Percentiles rank a stretch among this genome's conserved stretches.
These are phyloP conservation scores for Candida mesenterica DNA, from an alignment of 1,139 yeast genomes.

Conservation along the genomic window DNA sequence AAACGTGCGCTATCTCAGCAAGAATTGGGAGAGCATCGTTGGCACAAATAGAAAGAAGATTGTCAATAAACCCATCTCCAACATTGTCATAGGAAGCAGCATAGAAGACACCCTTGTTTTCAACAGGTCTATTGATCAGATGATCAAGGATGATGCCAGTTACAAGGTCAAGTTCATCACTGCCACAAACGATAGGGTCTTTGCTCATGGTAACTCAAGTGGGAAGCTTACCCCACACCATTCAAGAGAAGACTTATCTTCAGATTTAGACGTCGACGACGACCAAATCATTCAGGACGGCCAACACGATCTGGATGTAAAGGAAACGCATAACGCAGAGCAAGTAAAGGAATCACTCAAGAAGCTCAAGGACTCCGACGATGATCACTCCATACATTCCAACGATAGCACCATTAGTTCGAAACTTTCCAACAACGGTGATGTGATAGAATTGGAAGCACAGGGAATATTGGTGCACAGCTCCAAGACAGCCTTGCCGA, in stretches of 20 bases:
- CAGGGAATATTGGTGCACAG: slow-evolving; percentile 93
- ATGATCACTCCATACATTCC: slow-evolving; percentile 4
- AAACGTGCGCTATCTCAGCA: slow-evolving; percentile 67
- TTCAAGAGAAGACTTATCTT: slow-evolving; percentile 14
- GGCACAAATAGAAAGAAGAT: slow-evolving; percentile 63
- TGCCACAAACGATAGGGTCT: slow-evolving; percentile 38
- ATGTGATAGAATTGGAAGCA: slow-evolving; percentile 76
- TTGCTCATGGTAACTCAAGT: slow-evolving; percentile 10
- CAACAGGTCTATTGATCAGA: slow-evolving; percentile 64
- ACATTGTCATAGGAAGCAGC: slow-evolving; percentile 61
- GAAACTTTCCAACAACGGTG: slow-evolving; percentile 53
- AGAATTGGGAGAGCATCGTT: slow-evolving; percentile 73
- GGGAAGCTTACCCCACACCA: slow-evolving; percentile 32
- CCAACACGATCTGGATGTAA: not conserved
- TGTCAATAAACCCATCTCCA: slow-evolving; percentile 57
- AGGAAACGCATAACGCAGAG: not conserved
- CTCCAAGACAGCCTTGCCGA: slow-evolving; percentile 53
- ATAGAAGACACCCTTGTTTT: slow-evolving; percentile 68
- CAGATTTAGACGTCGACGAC: slow-evolving; percentile 4
- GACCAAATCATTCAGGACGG: slow-evolving; percentile 1
- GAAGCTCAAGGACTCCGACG: not conserved
- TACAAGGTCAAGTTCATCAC: slow-evolving; percentile 74
- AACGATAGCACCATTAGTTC: slow-evolving; percentile 26
- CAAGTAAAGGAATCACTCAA: not conserved
- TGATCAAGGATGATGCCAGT: slow-evolving; percentile 73